Evolutionary conservation across 1,284 basidiomycete genomes (phyloP).

Genomic region (Ceratobasidium sp.): DNA sequence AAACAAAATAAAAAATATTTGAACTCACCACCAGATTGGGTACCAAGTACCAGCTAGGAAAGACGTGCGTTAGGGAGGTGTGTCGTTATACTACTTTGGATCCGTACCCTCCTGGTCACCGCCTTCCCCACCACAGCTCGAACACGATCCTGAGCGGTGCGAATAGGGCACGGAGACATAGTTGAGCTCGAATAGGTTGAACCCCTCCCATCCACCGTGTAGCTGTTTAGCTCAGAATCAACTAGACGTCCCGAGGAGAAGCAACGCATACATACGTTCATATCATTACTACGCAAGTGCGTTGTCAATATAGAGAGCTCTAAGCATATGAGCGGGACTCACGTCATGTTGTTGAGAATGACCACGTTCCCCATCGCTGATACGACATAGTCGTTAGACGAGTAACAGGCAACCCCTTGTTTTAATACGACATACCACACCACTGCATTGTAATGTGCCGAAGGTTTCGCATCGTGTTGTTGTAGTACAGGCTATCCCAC

Average conservation of each 20-base stretch:
- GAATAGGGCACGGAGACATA: slow-evolving; percentile 34
- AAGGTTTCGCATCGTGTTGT: slow-evolving; percentile 37
- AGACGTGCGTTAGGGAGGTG: background rate
- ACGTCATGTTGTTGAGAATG: slow-evolving; percentile 37
- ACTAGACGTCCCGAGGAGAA: background rate
- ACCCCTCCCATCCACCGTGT: slow-evolving; percentile 38
- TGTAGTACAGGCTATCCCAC: slow-evolving; percentile 37
- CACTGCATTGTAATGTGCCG: slow-evolving; percentile 36
- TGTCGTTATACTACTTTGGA: background rate
- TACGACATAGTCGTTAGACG: no score
- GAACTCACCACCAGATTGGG: slow-evolving; percentile 36
- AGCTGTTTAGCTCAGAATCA: slow-evolving; percentile 11
- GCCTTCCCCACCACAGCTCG: slow-evolving; percentile 24
- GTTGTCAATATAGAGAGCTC: background rate
- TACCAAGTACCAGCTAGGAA: slow-evolving; percentile 30
- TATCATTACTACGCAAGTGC: slow-evolving; percentile 16
- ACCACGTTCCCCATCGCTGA: slow-evolving; percentile 38
- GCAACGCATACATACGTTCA: slow-evolving; percentile 11
- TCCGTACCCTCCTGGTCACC: slow-evolving; percentile 32
- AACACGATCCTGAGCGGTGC: slow-evolving; percentile 34
- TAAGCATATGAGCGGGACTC: background rate
- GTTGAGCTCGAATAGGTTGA: slow-evolving; percentile 37
- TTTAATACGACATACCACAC: slow-evolving; percentile 38
- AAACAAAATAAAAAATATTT: no score
- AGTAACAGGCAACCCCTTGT: no score